Evolutionary conservation across 139 green algal species (phyloP).

Genomic region (Astrephomene gubernaculifera): DNA sequence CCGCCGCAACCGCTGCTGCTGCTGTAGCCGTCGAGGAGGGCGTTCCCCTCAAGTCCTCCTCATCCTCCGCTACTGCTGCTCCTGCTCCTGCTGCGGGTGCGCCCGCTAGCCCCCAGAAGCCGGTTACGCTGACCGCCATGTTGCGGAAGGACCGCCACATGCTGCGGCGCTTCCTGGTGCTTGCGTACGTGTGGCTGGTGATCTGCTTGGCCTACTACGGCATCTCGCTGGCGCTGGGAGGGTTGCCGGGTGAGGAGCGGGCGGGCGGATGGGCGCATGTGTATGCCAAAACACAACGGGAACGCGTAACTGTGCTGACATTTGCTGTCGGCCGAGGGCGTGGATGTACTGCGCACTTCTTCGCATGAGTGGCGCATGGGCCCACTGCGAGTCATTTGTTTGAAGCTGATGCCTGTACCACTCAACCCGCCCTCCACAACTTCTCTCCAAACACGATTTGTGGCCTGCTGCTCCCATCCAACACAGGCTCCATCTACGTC

Average conservation of each 20-base stretch:
- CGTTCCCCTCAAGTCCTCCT: background rate
- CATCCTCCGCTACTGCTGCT: too few relatives aligned
- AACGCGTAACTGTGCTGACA: too few relatives aligned
- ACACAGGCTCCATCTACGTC: slow-evolving; percentile 46
- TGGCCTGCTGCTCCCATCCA: background rate
- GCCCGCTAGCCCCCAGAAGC: background rate
- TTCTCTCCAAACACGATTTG: too few relatives aligned
- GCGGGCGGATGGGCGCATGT: too few relatives aligned
- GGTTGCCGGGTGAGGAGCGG: slow-evolving; percentile 13
- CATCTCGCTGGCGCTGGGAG: slow-evolving; percentile 35
- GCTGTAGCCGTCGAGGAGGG: slow-evolving; percentile 13
- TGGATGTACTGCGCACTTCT: too few relatives aligned
- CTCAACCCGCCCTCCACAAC: too few relatives aligned
- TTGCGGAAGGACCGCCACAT: slow-evolving; percentile 52
- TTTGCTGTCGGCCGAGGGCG: too few relatives aligned
- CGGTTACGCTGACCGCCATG: slow-evolving; percentile 12
- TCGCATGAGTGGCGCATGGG: too few relatives aligned
- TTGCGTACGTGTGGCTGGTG: slow-evolving; percentile 53
- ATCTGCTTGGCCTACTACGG: slow-evolving; percentile 54
- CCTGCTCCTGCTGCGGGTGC: too few relatives aligned
- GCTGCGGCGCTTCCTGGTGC: slow-evolving; percentile 56
- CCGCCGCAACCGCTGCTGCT: background rate
- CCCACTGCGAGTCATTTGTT: too few relatives aligned
- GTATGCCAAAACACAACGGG: too few relatives aligned
- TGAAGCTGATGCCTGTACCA: too few relatives aligned